Conservation (phyloP, 257 asterid genomes). For the Voacanga thouarsii region DNA sequence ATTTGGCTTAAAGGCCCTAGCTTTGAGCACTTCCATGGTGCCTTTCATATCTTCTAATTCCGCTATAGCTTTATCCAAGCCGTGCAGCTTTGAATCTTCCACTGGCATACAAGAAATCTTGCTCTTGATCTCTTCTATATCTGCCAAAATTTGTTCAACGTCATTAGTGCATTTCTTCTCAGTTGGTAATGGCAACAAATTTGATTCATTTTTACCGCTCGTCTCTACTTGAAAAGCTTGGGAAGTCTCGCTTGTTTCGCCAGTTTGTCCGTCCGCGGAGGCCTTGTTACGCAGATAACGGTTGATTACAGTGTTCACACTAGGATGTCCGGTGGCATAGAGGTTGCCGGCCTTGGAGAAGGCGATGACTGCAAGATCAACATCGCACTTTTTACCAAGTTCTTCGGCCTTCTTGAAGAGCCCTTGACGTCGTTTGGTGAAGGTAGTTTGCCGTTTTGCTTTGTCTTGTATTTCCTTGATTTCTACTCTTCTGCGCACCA, state of each 20-base stretch:
- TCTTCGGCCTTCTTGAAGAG: constrained; percentile 37
- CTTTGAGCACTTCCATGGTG: neutral
- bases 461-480: constrained; percentile 39
- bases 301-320: constrained; percentile 21
- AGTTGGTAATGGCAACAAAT: constrained; percentile 1
- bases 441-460: constrained; percentile 42
- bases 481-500: constrained; percentile 34
- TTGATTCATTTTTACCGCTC: neutral
- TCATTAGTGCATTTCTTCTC: constrained; percentile 15
- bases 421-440: constrained; percentile 52
- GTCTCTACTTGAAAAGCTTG: too few relatives aligned
- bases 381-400: constrained; percentile 18
- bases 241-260: neutral
- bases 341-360: constrained; percentile 41
- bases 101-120: neutral
- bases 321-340: constrained; percentile 35
- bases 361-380: constrained; percentile 30
- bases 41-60: neutral
- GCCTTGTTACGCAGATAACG: constrained; percentile 18
- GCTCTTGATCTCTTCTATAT: constrained; percentile 17
- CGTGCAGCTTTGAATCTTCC: neutral
- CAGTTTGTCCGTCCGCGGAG: neutral
- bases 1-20: neutral
- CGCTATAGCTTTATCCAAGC: neutral
- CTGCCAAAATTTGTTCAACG: constrained; percentile 21